Evolutionary conservation across 208 protist species (phyloP), one percentile per base, ranked within the genome.

Genomic region (Leishmania mexicana): DNA sequence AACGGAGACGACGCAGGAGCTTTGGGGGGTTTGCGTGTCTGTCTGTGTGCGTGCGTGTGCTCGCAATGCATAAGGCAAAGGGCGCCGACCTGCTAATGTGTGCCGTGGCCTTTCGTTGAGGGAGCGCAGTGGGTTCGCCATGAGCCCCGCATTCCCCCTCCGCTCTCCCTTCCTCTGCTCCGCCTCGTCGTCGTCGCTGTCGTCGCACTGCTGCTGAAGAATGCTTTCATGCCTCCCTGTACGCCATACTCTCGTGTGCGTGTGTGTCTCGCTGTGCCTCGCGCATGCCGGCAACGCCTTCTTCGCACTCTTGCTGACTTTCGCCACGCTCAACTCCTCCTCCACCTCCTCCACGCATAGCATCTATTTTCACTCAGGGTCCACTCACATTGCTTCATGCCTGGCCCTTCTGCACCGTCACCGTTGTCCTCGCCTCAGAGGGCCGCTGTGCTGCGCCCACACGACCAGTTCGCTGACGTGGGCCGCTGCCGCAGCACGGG

Each of bases 401-500:
- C 70, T n/a, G 3, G 10, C 3, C 45, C 17, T 38, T 31, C 72
- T 28, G 19, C 72, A 1, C 31, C 49, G 47, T 60, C 49, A 45
- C 15, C 28, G 5, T 53, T 8, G 49, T 19, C 21, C 17, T 31
- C 28, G 13, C 49, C 7, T 4, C 47, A 60, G 49, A 31, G 15
- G 72, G 28, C 15, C 13, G 17, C 54, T 17, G 74, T 51, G 24
- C 35, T 80, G 62, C 83, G 78, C 21, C 83, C 83, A 49, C 51
- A 54, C 31, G 89, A 94, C 47, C 47, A 77, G 31, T 89, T 89
- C n/a, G 93, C 87, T 0, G 82, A 96, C 10, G 86, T 93, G 6
- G 93, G 93, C 51, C 75, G 79, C 57, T 96, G 93, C 79, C 35
- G 57, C 31, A 90, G 81, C 70, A 93, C 87, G 19, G 88, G 89